Evolutionary conservation across 495 filamentous ascomycete species (phyloP).

Genomic region (Tuber magnatum): DNA sequence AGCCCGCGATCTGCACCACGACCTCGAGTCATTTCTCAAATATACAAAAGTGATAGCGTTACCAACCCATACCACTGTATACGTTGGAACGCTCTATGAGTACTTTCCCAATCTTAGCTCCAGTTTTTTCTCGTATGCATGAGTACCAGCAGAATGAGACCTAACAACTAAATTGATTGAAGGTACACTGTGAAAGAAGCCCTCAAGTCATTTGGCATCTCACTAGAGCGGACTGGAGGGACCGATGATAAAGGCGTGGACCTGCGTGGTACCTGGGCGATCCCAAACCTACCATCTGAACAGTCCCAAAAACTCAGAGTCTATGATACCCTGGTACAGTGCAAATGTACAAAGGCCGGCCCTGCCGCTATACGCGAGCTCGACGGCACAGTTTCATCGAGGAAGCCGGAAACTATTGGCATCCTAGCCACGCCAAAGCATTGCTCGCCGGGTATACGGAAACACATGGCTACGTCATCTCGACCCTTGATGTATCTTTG

Average conservation of each 20-base stretch:
- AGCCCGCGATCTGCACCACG: slow-evolving; percentile 52
- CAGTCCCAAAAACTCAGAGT: slow-evolving; percentile 8
- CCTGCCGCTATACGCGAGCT: slow-evolving; percentile 73
- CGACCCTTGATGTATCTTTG: slow-evolving; percentile 32
- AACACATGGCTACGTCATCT: slow-evolving; percentile 26
- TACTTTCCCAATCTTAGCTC: slow-evolving; percentile 21
- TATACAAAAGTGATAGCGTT: slow-evolving; percentile 58
- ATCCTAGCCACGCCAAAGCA: slow-evolving; percentile 30
- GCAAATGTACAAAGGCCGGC: slow-evolving; percentile 56
- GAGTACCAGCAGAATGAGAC: neutral
- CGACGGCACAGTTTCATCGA: slow-evolving; percentile 67
- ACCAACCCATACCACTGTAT: slow-evolving; percentile 49
- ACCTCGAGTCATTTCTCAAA: slow-evolving; percentile 62
- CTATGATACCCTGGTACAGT: slow-evolving; percentile 67
- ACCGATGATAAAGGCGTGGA: slow-evolving; percentile 74
- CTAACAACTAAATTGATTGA: slow-evolving; percentile 44
- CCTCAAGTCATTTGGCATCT: slow-evolving; percentile 58
- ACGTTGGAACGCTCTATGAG: slow-evolving; percentile 60
- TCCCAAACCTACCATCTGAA: slow-evolving; percentile 44
- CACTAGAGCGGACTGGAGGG: slow-evolving; percentile 65
- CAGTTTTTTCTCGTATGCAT: neutral
- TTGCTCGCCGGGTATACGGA: slow-evolving; percentile 29
- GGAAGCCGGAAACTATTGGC: slow-evolving; percentile 51
- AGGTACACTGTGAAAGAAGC: slow-evolving; percentile 67
- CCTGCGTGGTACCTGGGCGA: slow-evolving; percentile 73